phyloP scores from a whole-genome alignment of 768 basidiomycete genomes.

The Terana coerulea region DNA sequence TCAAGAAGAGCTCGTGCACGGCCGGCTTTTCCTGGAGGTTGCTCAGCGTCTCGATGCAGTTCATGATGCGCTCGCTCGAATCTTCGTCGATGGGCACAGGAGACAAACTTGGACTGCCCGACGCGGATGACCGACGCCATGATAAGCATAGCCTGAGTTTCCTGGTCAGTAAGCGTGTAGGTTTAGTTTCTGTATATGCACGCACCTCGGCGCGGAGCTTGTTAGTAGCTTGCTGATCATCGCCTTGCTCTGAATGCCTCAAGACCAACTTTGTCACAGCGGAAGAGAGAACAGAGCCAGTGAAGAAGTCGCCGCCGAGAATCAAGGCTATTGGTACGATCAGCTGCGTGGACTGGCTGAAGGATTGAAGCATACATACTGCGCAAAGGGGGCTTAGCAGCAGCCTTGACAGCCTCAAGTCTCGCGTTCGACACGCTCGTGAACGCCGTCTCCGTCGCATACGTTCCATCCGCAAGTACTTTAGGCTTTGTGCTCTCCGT shows the following conservation, averaged over 20 bases:
- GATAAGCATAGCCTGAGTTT: slow-evolving; percentile 84
- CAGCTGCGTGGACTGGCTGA: slow-evolving; percentile 4
- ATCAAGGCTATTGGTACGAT: slow-evolving; percentile 62
- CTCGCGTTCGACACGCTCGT: slow-evolving; percentile 56
- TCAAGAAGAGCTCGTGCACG: slow-evolving; percentile 71
- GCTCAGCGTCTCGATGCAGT: slow-evolving; percentile 91
- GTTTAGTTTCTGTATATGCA: background rate
- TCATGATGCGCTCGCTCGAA: slow-evolving; percentile 92
- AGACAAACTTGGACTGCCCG: slow-evolving; percentile 93
- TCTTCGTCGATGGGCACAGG: slow-evolving; percentile 98
- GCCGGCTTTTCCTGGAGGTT: slow-evolving; percentile 56
- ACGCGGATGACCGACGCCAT: slow-evolving; percentile 97
- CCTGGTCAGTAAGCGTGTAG: background rate
- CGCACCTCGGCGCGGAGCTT: slow-evolving; percentile 80
- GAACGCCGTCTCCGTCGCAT: slow-evolving; percentile 95
- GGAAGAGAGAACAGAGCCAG: slow-evolving; percentile 84
- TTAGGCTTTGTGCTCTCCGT: slow-evolving; percentile 54
- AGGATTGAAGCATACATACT: slow-evolving; percentile 38
- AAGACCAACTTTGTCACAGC: slow-evolving; percentile 90
- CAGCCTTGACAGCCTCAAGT: slow-evolving; percentile 80
- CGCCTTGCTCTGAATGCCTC: slow-evolving; percentile 51
- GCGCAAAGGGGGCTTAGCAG: slow-evolving; percentile 86
- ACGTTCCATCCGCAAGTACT: slow-evolving; percentile 94
- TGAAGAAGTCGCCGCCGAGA: slow-evolving; percentile 96
- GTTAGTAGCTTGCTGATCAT: slow-evolving; percentile 57